These are phyloP conservation scores for Basipetospora chlamydospora DNA, from an alignment of 2,329 filamentous ascomycete species.

Conservation along the genomic window DNA sequence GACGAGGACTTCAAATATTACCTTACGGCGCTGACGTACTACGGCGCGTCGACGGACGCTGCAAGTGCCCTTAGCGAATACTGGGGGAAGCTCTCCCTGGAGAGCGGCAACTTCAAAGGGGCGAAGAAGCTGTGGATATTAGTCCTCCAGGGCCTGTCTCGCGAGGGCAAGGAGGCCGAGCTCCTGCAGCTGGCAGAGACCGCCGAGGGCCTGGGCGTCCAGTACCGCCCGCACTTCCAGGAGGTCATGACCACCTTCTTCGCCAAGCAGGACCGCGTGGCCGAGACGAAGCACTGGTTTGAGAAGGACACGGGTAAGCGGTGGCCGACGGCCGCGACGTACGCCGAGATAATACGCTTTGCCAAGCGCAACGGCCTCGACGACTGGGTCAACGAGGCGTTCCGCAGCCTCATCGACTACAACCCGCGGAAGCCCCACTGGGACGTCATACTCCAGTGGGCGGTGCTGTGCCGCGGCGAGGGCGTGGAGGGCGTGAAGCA, in stretches of 20 bases:
- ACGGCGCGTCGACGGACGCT: slow-evolving; percentile 41
- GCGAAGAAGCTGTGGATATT: slow-evolving; percentile 27
- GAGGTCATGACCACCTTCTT: slow-evolving; percentile 48
- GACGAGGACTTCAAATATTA: slow-evolving; percentile 25
- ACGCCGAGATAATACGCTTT: slow-evolving; percentile 42
- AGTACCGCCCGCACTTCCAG: slow-evolving; percentile 31
- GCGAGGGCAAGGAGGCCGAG: slow-evolving; percentile 41
- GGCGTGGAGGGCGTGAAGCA: slow-evolving; percentile 56
- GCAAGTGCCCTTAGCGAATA: slow-evolving; percentile 5
- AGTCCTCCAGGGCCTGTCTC: slow-evolving; percentile 46
- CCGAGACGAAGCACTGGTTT: slow-evolving; percentile 56
- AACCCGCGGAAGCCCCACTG: slow-evolving; percentile 41
- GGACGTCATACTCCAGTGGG: slow-evolving; percentile 64
- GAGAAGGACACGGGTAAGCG: slow-evolving; percentile 31
- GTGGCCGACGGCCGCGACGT: slow-evolving; percentile 28
- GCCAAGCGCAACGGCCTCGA: slow-evolving; percentile 43
- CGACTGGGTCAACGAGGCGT: slow-evolving; percentile 47
- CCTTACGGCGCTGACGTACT: slow-evolving; percentile 34
- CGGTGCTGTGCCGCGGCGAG: slow-evolving; percentile 53
- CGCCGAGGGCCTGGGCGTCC: slow-evolving; percentile 30
- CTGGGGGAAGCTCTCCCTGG: slow-evolving; percentile 6
- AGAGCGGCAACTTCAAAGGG: slow-evolving; percentile 7
- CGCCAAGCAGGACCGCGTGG: slow-evolving; percentile 38
- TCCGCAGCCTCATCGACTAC: slow-evolving; percentile 34
- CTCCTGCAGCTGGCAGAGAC: slow-evolving; percentile 40